Conservation (phyloP, 2,329 filamentous ascomycete genomes). For the Aureobasidium sp. region DNA sequence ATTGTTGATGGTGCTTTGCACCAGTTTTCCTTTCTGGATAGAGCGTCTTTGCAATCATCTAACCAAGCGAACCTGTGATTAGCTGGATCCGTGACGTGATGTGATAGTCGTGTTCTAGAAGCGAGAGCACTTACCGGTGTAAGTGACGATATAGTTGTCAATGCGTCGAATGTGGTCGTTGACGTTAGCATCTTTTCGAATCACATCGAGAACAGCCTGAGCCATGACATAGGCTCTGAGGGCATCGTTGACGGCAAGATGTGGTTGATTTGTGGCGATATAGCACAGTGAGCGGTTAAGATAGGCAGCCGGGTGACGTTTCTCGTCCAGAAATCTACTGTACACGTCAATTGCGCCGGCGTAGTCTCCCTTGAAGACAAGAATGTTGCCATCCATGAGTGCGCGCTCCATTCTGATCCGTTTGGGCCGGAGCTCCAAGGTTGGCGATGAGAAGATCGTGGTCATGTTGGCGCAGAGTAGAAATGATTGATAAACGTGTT, state of each 20-base stretch:
- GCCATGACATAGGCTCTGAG: constrained; percentile 21
- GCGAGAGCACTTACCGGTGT: neutral
- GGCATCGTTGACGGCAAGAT: constrained; percentile 24
- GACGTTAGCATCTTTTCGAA: neutral
- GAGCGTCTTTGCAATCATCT: neutral
- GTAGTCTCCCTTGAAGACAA: neutral
- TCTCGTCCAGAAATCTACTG: neutral
- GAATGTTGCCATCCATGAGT: neutral
- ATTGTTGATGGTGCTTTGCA: neutral
- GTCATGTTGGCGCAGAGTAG: neutral
- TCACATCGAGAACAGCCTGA: neutral
- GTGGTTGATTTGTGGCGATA: constrained; percentile 18
- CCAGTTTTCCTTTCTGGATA: neutral
- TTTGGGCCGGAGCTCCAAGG: neutral
- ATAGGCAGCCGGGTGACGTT: constrained; percentile 21
- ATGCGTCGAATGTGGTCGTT: constrained; percentile 1
- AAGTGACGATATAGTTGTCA: neutral
- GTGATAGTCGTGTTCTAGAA: too few relatives aligned
- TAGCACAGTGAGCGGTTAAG: constrained; percentile 26
- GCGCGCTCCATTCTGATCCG: neutral
- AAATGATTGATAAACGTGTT: neutral
- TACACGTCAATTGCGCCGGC: neutral
- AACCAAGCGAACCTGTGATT: too few relatives aligned
- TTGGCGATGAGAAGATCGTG: neutral
- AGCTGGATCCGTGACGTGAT: too few relatives aligned